Evolutionary conservation across 306 rosid species (phyloP), one percentile per base, ranked within the genome.

Genomic region (Prunus mongolica): DNA sequence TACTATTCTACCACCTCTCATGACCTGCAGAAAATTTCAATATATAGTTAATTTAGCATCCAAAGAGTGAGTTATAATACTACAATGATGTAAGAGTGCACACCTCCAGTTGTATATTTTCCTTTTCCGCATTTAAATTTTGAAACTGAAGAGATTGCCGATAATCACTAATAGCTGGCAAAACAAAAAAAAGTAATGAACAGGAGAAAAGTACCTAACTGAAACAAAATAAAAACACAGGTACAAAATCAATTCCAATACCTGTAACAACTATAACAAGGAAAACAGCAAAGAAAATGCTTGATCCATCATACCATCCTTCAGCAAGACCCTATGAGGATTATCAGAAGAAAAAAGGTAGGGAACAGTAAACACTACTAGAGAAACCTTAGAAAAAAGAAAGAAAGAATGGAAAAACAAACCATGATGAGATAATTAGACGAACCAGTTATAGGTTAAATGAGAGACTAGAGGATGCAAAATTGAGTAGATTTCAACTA

Each of bases 231-330:
- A 44, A 67, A 66, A 61, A 8, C 38, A 66, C 63, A 57, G 45
- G 20, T 13, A n/a, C 49, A 72, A 67, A 20, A 78, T 69, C 50
- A 56, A 84, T 24, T 50, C 28, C 24, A 58, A 15, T 87, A 95
- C 99, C 99, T 76, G 99, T 95, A 73, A 95, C 99, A 52, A 91
- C 76, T 72, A 92, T 89, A 73, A 95, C 99, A 79, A 95, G 96
- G 47, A 87, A 13, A 65, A 95, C 99, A 75, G 99, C 99, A 71
- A 92, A 86, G 71, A 90, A 76, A 83, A 92, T 95, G 85, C 99
- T 92, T 67, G 96, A 97, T 76, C 99, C 97, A 83, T 95, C 99
- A 76, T 89, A 91, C 97, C 97, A 95, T 80, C 99, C 99, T 84
- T 92, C 90, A 10, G 70, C 12, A 64, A 87, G 12, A 80, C 99